Evolutionary conservation across 495 filamentous ascomycete genomes (phyloP).

Genomic region (Penicillium waksmanii): DNA sequence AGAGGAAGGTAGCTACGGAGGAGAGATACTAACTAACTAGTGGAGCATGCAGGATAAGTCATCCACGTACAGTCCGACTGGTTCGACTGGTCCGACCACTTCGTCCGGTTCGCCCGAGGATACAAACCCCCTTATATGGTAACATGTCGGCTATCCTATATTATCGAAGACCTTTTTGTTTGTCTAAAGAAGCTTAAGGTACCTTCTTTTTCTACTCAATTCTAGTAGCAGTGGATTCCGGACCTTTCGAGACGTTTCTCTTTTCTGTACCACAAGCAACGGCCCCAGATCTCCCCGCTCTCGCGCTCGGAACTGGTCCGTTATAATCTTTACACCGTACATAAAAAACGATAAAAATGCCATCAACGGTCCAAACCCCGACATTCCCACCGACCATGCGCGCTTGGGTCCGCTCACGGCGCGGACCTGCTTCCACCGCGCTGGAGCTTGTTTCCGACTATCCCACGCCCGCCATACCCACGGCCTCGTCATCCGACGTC

Average conservation of each 20-base stretch:
- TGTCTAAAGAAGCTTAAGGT: no score
- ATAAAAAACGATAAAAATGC: background rate
- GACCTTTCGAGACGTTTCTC: background rate
- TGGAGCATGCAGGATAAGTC: no score
- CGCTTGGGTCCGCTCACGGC: slow-evolving; percentile 19
- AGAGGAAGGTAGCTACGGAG: no score
- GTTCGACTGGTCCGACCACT: background rate
- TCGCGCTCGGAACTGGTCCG: background rate
- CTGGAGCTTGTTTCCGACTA: slow-evolving; percentile 11
- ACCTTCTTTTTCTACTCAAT: background rate
- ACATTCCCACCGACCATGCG: slow-evolving; percentile 15
- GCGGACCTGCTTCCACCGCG: slow-evolving; percentile 8
- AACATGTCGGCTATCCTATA: background rate
- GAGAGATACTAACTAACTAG: no score
- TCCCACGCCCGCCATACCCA: slow-evolving; percentile 17
- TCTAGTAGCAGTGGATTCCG: background rate
- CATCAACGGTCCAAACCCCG: background rate
- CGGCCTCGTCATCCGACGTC: slow-evolving; percentile 17
- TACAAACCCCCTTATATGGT: background rate
- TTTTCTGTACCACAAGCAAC: background rate
- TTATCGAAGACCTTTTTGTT: background rate
- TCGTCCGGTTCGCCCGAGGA: background rate
- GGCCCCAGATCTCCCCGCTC: background rate
- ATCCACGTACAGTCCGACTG: no score
- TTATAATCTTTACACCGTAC: background rate